A percentile compares a stretch with the other conserved stretches of the same genome.
phyloP scores from a whole-genome alignment of 768 basidiomycete species.

The Albatrellus ellisii region DNA sequence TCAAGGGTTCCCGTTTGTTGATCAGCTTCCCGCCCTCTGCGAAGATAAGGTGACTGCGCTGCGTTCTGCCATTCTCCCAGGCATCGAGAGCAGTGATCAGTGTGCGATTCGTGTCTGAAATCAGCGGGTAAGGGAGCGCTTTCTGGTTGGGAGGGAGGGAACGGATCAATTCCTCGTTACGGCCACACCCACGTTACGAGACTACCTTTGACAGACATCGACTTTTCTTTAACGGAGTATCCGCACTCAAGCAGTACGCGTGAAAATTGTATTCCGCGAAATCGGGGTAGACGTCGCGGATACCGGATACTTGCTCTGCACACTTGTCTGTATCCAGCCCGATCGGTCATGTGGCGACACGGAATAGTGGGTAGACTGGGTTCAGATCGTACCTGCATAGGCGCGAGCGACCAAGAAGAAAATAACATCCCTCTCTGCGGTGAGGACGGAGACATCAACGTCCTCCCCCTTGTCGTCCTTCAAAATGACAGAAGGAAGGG shows the following conservation, averaged over 20 bases:
- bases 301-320: constrained; percentile 86
- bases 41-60: constrained; percentile 90
- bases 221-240: constrained; percentile 58
- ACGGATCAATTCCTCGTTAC: no score
- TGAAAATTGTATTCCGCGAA: constrained; percentile 54
- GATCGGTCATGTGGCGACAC: not conserved
- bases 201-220: no score
- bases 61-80: constrained; percentile 60
- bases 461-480: constrained; percentile 83
- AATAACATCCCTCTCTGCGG: constrained; percentile 61
- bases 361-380: not conserved
- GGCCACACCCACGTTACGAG: no score
- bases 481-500: constrained; percentile 57
- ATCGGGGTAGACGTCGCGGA: constrained; percentile 71
- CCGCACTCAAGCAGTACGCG: constrained; percentile 79
- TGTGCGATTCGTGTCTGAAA: constrained; percentile 78
- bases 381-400: not conserved
- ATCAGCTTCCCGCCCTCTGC: constrained; percentile 83
- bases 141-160: constrained; percentile 45
- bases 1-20: constrained; percentile 75
- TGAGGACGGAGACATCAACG: constrained; percentile 49
- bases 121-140: constrained; percentile 69
- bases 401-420: constrained; percentile 43
- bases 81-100: constrained; percentile 79
- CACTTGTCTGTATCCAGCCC: no score